Base-by-base conservation (phyloP, 163 green algal genomes). In the Volvox carteri region DNA sequence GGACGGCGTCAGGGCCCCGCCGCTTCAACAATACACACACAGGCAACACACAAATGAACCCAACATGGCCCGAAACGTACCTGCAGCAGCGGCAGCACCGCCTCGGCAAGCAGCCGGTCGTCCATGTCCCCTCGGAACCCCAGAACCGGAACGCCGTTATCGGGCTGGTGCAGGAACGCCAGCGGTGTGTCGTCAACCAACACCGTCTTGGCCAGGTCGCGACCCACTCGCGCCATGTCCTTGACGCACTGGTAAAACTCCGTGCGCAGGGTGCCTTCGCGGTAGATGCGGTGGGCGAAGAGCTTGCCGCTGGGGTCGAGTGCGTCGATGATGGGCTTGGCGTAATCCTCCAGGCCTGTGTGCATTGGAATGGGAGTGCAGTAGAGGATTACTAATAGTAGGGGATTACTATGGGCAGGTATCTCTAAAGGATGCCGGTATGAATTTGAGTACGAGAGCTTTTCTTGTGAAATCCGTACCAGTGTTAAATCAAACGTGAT, bases 141-240 rank as follows among this genome's bases (percentile, higher is more conserved):
- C 35, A 97, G 93, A 60, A 98, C 94, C 25, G 97, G 97, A 28
- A 99, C 91, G 80, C 96, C 97, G 75, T 98, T 97, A 91, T 96
- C 91, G 21, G 97, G 97, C 93, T 99, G 96, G 33, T 94, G 88
- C 84, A 97, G 92, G 90, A 99, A 99, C 33, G 96, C 96, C 70
- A 99, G 92, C 9, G 97, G 96, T 11, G 96, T 99, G 94, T 99
- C 97, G 90, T 99, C 97, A 84, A 98, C 94, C 72, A 99, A 92
- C 81, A 99, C 92, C 21, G 93, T 97, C 58, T 94, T 93, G 42
- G 23, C 28, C 54, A 97, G 92, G 84, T 84, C 42, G 28, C 91
- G 79, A 70, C 90, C 88, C 67, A 98, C 86, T 8, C 87, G 87
- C 9, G 78, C 91, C 89, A 99, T 94, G 90, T 99, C 96, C 92